Conservation (phyloP, 305 asterid species). For the Rubia peregrina region DNA sequence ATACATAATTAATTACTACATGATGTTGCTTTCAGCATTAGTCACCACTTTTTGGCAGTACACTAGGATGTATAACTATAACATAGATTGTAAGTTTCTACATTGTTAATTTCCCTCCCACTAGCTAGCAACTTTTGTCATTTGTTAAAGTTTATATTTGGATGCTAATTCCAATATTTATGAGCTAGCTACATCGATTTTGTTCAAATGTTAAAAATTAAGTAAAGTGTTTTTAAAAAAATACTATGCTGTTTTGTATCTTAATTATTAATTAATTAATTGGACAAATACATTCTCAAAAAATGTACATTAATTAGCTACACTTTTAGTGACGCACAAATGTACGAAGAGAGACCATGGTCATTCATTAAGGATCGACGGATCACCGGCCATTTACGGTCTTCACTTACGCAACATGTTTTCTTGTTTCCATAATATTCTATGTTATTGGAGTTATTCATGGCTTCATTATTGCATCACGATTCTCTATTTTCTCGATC, state of each 20-base stretch:
- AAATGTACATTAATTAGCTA: neutral
- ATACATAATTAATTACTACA: neutral
- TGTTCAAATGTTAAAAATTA: neutral
- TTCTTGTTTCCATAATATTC: neutral
- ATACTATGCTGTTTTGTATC: neutral
- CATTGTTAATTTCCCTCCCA: neutral
- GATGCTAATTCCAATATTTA: neutral
- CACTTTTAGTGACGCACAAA: constrained; percentile 1
- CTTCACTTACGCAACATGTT: neutral
- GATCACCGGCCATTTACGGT: neutral
- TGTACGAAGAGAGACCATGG: neutral
- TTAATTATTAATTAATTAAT: too few species aligned
- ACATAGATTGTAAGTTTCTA: too few species aligned
- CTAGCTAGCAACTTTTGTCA: neutral
- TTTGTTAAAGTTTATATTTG: neutral
- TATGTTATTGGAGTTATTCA: too few species aligned
- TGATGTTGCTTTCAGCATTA: neutral
- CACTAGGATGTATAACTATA: neutral
- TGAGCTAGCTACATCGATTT: neutral
- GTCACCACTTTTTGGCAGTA: neutral
- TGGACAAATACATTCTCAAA: neutral
- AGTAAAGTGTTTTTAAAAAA: neutral
- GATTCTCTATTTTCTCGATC: too few species aligned
- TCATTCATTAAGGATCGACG: neutral
- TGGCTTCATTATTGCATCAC: too few species aligned